Evolutionary conservation across 2,329 filamentous ascomycete genomes (phyloP), one percentile per base, ranked within the genome.

Genomic region (Pseudogymnoascus sp.): DNA sequence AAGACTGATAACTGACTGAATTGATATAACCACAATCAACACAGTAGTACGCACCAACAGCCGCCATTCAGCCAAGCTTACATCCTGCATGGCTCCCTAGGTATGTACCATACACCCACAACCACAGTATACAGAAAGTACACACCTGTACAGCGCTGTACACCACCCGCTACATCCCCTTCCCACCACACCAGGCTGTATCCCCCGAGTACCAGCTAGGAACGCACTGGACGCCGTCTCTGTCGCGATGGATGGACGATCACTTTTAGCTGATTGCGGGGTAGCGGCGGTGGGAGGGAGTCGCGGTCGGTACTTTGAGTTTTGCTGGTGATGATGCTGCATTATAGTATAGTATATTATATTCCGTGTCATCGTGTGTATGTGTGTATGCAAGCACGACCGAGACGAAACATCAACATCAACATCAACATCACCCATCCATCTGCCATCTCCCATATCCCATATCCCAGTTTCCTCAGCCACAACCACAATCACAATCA

Each of bases 231-330:
- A 28, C 23, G n/a, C 14, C 5, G 2, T n/a, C 21, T 46, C 21
- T 46, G 21, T 46, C 42, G 42, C 42, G 25, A 46, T n/a, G 8
- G 42, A 16, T 7, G 18, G 42, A 49, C 43, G 23, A 49, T 49
- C 43, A 49, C 43, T 49, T 49, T 49, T 49, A 28, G 43, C 43
- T 49, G 43, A 49, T 49, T 49, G 43, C 43, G 43, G 43, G 43
- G 43, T 49, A 49, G 18, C 18, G 18, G 36, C 7, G 36, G 7
- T 37, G 36, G 43, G 21, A 14, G 1, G 16, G 5, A 21, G 14
- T 12, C 1, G 11, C 3, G 7, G n/a, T 1, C 11, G 42, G 21
- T 49, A 42, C 16, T 42, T n/a, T 40, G 2, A 14, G 12, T 37
- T 9, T 25, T 6, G 3, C 23, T 31, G 28, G 28, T n/a, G n/a